A percentile compares a stretch with the other conserved stretches of the same genome.
Evolutionary conservation across 208 protist genomes (phyloP).

Genomic region (Acanthamoeba royreba): DNA sequence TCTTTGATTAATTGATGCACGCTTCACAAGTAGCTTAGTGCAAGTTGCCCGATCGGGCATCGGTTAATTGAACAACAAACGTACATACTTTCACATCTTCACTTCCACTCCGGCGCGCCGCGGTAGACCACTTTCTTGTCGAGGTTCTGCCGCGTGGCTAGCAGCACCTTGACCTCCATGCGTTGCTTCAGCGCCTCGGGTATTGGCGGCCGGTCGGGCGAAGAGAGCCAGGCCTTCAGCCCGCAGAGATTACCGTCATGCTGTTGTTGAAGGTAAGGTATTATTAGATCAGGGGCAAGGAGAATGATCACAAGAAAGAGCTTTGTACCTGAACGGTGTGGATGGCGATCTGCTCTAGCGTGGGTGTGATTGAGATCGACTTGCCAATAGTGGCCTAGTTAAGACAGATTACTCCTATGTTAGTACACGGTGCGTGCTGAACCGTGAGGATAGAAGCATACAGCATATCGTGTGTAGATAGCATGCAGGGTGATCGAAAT

Average conservation of each 20-base stretch:
- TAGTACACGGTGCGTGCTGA: not conserved
- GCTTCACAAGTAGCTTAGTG: too few species aligned
- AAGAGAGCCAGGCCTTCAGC: not conserved
- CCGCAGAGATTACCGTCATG: slow-evolving; percentile 8
- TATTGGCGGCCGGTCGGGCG: not conserved
- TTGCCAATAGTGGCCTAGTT: not conserved
- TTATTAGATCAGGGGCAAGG: not conserved
- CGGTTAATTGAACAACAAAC: too few species aligned
- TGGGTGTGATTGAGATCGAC: not conserved
- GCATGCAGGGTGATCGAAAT: not conserved
- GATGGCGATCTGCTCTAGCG: slow-evolving; percentile 40
- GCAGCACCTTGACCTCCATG: not conserved
- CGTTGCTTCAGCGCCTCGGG: not conserved
- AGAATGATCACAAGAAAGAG: not conserved
- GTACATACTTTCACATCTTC: too few species aligned
- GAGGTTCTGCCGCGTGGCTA: not conserved
- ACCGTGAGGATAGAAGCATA: not conserved
- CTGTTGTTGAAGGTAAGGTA: not conserved
- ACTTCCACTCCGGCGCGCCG: too few species aligned
- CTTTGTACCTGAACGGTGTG: not conserved
- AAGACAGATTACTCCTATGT: not conserved
- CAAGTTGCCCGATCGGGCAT: too few species aligned
- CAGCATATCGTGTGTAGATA: not conserved
- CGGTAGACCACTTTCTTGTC: slow-evolving; percentile 39
- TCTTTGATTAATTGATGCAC: too few species aligned